Evolutionary conservation across 768 basidiomycete genomes (phyloP).

Genomic region (Sarcodon sp.): DNA sequence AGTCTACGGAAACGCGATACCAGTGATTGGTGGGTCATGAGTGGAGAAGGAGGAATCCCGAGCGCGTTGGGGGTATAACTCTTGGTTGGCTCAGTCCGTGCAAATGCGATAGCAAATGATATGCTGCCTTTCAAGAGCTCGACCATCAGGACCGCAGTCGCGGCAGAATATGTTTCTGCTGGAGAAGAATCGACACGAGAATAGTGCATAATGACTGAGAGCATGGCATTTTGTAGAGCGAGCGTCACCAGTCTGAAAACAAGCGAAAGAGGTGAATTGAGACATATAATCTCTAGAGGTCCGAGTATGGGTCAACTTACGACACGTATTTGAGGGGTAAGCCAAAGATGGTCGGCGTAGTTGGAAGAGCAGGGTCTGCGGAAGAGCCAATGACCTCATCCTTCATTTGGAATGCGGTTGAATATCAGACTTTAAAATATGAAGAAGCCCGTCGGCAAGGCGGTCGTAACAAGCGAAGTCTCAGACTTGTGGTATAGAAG

Average conservation of each 20-base stretch:
- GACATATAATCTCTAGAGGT: constrained; percentile 1
- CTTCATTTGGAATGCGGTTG: too few species aligned
- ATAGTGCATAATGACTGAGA: constrained; percentile 95
- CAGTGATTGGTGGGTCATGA: constrained; percentile 22
- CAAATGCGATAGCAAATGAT: constrained; percentile 75
- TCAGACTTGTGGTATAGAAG: too few species aligned
- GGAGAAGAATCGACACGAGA: constrained; percentile 76
- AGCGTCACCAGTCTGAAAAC: constrained; percentile 59
- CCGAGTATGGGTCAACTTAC: constrained; percentile 27
- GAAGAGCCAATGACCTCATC: too few species aligned
- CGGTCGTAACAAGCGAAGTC: too few species aligned
- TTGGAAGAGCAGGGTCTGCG: too few species aligned
- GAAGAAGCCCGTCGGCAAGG: too few species aligned
- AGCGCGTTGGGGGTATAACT: constrained; percentile 10
- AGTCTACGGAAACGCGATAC: constrained; percentile 41
- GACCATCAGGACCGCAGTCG: constrained; percentile 86
- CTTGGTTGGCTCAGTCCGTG: constrained; percentile 32
- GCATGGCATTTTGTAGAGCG: constrained; percentile 81
- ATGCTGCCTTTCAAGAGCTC: constrained; percentile 89
- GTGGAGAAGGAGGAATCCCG: constrained; percentile 18
- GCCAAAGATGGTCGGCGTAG: constrained; percentile 44
- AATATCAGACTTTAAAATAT: too few species aligned
- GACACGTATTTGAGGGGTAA: constrained; percentile 73
- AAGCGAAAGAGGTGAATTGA: background rate
- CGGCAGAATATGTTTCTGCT: constrained; percentile 78